Evolutionary conservation across 257 asterid species (phyloP).

Genomic region (Anisodus tanguticus): DNA sequence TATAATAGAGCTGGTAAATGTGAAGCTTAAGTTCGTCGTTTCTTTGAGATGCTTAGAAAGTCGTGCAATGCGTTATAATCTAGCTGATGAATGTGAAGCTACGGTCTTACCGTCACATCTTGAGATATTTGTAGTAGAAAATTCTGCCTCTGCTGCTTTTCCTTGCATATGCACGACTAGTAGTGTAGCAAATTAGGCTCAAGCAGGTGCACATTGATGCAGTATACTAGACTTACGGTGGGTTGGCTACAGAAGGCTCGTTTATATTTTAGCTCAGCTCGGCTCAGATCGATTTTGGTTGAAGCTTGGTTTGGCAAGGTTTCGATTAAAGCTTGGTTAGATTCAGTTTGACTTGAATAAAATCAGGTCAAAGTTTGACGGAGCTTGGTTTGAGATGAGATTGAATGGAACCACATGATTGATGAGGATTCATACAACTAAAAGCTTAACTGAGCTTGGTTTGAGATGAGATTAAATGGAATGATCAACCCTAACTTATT

Average conservation of each 20-base stretch:
- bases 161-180: not conserved
- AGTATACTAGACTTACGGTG: not conserved
- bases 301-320: not conserved
- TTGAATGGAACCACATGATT: not conserved
- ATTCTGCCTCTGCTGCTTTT: not conserved
- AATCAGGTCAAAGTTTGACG: not conserved
- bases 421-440: not conserved
- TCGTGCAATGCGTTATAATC: not conserved
- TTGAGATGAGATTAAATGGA: not conserved
- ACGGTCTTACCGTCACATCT: not conserved
- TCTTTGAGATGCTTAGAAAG: not conserved
- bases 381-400: not conserved
- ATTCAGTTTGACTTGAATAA: not conserved
- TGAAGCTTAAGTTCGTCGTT: not conserved
- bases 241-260: not conserved
- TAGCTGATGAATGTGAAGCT: not conserved
- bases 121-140: not conserved
- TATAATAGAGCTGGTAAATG: not conserved
- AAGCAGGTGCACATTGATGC: not conserved
- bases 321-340: not conserved
- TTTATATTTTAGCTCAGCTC: not conserved
- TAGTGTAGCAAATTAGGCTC: not conserved
- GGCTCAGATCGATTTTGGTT: not conserved
- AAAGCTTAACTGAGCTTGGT: not conserved
- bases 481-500: no score